These are phyloP conservation scores for Ustilago hordei DNA, from an alignment of 1,284 basidiomycete genomes.

Conservation along the genomic window DNA sequence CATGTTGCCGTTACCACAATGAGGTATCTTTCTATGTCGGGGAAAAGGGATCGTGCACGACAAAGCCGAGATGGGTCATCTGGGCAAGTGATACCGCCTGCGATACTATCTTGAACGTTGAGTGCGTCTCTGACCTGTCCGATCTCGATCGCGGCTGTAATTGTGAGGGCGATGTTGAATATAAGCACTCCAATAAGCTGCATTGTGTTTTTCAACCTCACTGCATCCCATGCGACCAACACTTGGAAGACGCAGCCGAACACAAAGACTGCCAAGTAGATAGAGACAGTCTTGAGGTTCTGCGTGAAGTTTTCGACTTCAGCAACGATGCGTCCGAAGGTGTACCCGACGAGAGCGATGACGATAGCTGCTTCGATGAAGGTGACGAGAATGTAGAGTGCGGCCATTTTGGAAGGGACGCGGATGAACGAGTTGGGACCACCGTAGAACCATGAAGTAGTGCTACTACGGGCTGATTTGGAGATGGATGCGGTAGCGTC, in stretches of 20 bases:
- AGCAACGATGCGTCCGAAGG: conserved; percentile 51
- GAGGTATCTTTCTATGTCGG: conserved; percentile 43
- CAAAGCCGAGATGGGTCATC: conserved; percentile 32
- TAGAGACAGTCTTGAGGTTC: conserved; percentile 62
- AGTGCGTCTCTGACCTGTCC: conserved; percentile 56
- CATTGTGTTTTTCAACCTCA: conserved; percentile 62
- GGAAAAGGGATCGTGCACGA: conserved; percentile 38
- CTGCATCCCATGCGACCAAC: conserved; percentile 57
- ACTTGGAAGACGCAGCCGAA: conserved; percentile 60
- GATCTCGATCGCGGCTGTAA: conserved; percentile 60
- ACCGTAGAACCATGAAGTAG: conserved; percentile 36
- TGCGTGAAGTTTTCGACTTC: conserved; percentile 49
- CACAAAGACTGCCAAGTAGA: conserved; percentile 60
- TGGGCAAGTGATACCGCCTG: conserved; percentile 40
- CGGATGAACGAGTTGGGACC: conserved; percentile 32
- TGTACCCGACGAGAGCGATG: conserved; percentile 53
- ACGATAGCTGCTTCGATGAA: conserved; percentile 51
- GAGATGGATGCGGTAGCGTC: conserved; percentile 41
- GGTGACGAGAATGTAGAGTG: conserved; percentile 35
- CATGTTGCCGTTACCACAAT: conserved; percentile 57
- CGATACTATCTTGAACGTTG: conserved; percentile 39
- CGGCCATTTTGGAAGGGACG: conserved; percentile 29
- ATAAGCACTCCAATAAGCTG: conserved; percentile 60
- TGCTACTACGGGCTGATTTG: conserved; percentile 23
- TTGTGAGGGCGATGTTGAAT: conserved; percentile 59